Base-by-base conservation (phyloP, 2,329 filamentous ascomycete species). In the Monosporascus sp. region DNA sequence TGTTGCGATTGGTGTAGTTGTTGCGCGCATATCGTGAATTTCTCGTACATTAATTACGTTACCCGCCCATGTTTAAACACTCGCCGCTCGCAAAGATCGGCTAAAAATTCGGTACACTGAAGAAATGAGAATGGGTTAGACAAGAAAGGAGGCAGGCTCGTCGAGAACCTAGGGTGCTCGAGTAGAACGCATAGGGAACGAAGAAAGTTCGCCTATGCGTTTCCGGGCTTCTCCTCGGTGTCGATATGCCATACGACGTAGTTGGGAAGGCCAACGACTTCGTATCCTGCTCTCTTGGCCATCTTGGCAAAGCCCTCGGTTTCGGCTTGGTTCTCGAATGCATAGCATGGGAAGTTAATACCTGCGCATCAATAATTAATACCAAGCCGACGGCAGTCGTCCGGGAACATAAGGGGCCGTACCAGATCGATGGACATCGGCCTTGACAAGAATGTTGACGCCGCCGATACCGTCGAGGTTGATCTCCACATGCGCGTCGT, bases 231-330 rank as follows among this genome's bases (percentile, higher is more conserved):
- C 77, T 99, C 94, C 53, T 92, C 85, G 2, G 94, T 99, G 71
- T 99, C 94, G 65, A 96, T 89, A 70, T 99, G 94, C 94, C 94
- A 99, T 55, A 99, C 93, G 49, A 99, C 87, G 70, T 99, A 99
- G 71, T 99, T 99, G 43, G 93, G 94, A 52, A 99, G 78, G 46
- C 94, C 94, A 62, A 91, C 83, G 26, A 99, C 94, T 66, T 90
- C 81, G 70, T 97, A 97, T 45, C 94, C 94, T 19, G 94, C 94
- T 58, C 91, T 82, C 76, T 95, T 97, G 55, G 94, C 94, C 94
- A 99, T 99, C 72, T 95, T 96, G 38, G 94, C 94, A 67, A 99
- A 99, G 7, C 94, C 94, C 74, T 99, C 94, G 5, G 94, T 99
- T 74, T 99, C 94, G 59, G 94, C 94, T 75, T 99, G 94, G 72